Conservation (phyloP, 192 early-diverging fungal genomes). For the Funneliformis geosporum region DNA sequence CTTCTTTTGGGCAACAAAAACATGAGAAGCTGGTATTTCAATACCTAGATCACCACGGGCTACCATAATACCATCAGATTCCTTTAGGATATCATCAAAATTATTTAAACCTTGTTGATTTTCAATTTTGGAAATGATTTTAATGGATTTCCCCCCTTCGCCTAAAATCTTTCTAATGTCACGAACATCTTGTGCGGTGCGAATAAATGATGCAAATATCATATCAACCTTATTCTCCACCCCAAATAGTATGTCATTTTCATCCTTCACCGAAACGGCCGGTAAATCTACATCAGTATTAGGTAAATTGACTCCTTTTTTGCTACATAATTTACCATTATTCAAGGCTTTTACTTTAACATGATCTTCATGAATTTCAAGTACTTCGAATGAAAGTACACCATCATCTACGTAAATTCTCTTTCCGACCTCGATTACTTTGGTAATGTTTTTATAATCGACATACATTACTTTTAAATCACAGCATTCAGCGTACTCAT, state of each 20-base stretch:
- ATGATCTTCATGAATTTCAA: constrained; percentile 59
- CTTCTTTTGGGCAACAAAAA: constrained; percentile 96
- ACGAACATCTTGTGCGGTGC: constrained; percentile 84
- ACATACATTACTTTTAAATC: constrained; percentile 71
- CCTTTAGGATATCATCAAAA: constrained; percentile 96
- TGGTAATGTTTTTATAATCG: constrained; percentile 79
- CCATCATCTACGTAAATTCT: constrained; percentile 93
- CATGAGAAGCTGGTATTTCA: constrained; percentile 92
- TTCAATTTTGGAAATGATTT: constrained; percentile 98
- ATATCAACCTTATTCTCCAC: constrained; percentile 94
- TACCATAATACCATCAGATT: constrained; percentile 97
- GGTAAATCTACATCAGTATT: constrained; percentile 89
- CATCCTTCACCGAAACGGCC: constrained; percentile 95
- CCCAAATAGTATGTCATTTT: constrained; percentile 86
- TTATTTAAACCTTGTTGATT: constrained; percentile 96
- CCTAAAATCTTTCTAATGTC: constrained; percentile 88
- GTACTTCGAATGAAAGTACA: constrained; percentile 90
- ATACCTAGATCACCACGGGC: constrained; percentile 98
- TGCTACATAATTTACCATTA: constrained; percentile 84
- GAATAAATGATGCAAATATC: constrained; percentile 96
- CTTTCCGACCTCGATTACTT: constrained; percentile 73
- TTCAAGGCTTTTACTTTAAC: constrained; percentile 79
- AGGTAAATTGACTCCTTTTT: constrained; percentile 97
- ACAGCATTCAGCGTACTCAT: constrained; percentile 61
- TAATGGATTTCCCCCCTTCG: constrained; percentile 79